phyloP scores from a whole-genome alignment of 805 yeast genomes.

The Lipomyces anomalus region DNA sequence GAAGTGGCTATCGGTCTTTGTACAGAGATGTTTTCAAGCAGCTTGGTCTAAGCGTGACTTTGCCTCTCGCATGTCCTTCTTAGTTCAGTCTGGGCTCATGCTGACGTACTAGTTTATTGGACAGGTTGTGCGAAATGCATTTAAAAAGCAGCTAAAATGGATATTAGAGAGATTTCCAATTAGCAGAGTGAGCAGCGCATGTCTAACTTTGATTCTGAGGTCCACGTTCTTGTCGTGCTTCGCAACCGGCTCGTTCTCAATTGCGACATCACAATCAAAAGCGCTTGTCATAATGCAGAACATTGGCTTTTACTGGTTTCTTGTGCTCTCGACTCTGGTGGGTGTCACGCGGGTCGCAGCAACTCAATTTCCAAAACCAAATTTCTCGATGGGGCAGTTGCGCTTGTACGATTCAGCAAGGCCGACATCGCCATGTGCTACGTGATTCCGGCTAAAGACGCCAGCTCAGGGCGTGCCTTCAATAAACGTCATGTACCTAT shows the following conservation, averaged over 20 bases:
- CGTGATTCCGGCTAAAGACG: conserved; percentile 89
- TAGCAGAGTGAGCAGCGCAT: conserved; percentile 68
- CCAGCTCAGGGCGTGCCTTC: conserved; percentile 88
- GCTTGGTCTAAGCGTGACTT: conserved; percentile 73
- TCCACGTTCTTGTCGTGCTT: conserved; percentile 47
- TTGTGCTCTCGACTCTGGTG: conserved; percentile 56
- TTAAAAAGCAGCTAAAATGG: conserved; percentile 61
- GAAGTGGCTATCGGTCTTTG: conserved; percentile 35
- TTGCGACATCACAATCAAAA: conserved; percentile 59
- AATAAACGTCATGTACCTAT: conserved; percentile 72
- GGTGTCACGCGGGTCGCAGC: conserved; percentile 53
- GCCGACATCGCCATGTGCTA: conserved; percentile 72
- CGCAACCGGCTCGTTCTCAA: conserved; percentile 68
- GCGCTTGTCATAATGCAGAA: conserved; percentile 77
- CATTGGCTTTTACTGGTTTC: conserved; percentile 69
- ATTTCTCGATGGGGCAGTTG: conserved; percentile 12
- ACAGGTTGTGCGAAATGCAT: conserved; percentile 65
- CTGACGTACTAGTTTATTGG: too few relatives aligned
- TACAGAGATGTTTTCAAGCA: conserved; percentile 81
- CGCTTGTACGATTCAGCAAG: conserved; percentile 58
- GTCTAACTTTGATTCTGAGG: conserved; percentile 72
- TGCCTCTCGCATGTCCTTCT: too few relatives aligned
- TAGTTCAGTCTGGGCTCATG: too few relatives aligned
- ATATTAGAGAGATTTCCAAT: conserved; percentile 51
- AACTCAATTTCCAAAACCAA: conserved; percentile 15